These are phyloP conservation scores for Clavispora santaluciae DNA, from an alignment of 805 yeast genomes.

Conservation along the genomic window DNA sequence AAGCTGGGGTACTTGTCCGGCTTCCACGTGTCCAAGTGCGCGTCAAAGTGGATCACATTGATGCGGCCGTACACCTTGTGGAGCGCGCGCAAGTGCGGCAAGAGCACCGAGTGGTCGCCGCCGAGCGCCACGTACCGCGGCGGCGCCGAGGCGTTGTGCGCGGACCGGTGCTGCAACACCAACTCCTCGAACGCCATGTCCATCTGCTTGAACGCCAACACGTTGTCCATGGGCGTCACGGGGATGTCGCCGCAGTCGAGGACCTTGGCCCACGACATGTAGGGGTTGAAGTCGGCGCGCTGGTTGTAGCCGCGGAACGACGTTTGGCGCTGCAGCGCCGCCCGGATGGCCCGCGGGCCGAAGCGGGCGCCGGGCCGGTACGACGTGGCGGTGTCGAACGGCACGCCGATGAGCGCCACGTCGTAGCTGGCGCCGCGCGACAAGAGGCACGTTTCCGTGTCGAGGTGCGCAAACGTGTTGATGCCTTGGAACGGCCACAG, in stretches of 20 bases:
- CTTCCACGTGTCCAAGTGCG: conserved; percentile 79
- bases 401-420: conserved; percentile 72
- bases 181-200: conserved; percentile 51
- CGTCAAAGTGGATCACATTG: conserved; percentile 77
- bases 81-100: conserved; percentile 69
- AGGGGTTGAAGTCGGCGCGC: conserved; percentile 55
- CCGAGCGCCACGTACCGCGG: conserved; percentile 72
- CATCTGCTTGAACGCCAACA: conserved; percentile 51
- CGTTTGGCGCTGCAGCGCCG: conserved; percentile 68
- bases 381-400: conserved; percentile 78
- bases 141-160: conserved; percentile 9
- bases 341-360: conserved; percentile 70
- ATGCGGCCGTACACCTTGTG: conserved; percentile 58
- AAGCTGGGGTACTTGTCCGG: conserved; percentile 66
- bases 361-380: conserved; percentile 80
- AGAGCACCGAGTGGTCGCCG: conserved; percentile 75
- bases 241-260: conserved; percentile 58
- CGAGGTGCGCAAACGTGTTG: conserved; percentile 71
- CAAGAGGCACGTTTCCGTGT: conserved; percentile 53
- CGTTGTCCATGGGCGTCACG: conserved; percentile 55
- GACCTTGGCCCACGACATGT: conserved; percentile 43
- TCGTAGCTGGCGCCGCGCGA: conserved; percentile 49
- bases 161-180: conserved; percentile 35
- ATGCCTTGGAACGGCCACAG: conserved; percentile 71
- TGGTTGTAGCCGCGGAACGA: conserved; percentile 65